phyloP scores from a whole-genome alignment of 1,284 basidiomycete species.

The Coriolopsis trogii region DNA sequence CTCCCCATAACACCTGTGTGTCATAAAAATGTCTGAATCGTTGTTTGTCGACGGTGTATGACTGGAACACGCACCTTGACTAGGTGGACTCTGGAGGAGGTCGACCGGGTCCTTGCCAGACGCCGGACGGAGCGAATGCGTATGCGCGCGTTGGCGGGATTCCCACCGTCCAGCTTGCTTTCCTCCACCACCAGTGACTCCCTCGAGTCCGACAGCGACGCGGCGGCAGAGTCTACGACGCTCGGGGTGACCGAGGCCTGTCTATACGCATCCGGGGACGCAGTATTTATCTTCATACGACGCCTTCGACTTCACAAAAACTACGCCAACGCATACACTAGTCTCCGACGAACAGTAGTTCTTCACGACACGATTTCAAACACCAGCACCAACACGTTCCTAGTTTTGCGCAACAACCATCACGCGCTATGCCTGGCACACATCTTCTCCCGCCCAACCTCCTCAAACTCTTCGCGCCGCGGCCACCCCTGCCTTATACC shows the following conservation, averaged over 20 bases:
- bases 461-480: conserved; percentile 91
- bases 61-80: conserved; percentile 1
- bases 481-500: conserved; percentile 83
- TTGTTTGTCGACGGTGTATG: background rate
- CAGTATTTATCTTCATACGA: conserved; percentile 21
- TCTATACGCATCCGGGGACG: conserved; percentile 14
- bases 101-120: background rate
- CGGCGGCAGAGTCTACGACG: conserved; percentile 17
- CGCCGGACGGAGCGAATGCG: background rate
- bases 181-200: conserved; percentile 20
- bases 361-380: conserved; percentile 7
- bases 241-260: conserved; percentile 20
- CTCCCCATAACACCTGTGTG: conserved; percentile 13
- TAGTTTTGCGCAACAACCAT: background rate
- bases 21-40: no score
- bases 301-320: background rate
- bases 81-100: background rate
- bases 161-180: conserved; percentile 17
- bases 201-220: conserved; percentile 9
- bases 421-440: conserved; percentile 70
- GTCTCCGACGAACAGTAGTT: conserved; percentile 5
- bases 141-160: conserved; percentile 1
- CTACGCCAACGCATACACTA: conserved; percentile 8
- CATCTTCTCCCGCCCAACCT: conserved; percentile 92
- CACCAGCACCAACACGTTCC: background rate